phyloP scores from a whole-genome alignment of 1,139 yeast genomes.

The Yamadazyma kanchanaburiensis region DNA sequence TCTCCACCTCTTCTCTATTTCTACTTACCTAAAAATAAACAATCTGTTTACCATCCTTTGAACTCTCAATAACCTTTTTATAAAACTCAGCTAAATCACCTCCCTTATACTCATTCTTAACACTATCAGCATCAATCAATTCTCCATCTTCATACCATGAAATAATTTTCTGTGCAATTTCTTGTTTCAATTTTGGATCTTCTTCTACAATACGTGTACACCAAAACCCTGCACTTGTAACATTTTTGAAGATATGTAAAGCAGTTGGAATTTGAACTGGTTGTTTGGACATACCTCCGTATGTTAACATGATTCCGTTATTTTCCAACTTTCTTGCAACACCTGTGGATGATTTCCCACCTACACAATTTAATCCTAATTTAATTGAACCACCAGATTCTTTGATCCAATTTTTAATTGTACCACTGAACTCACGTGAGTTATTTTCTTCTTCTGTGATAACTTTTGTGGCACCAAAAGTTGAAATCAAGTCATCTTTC shows the following conservation, averaged over 20 bases:
- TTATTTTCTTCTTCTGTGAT: conserved; percentile 83
- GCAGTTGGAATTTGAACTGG: conserved; percentile 91
- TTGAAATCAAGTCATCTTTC: conserved; percentile 48
- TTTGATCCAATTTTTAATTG: conserved; percentile 60
- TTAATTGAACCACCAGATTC: conserved; percentile 56
- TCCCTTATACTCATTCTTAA: conserved; percentile 40
- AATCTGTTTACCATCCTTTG: conserved; percentile 43
- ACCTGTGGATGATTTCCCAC: conserved; percentile 80
- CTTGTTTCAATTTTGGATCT: conserved; percentile 59
- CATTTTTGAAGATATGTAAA: conserved; percentile 81
- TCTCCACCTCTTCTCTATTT: no score
- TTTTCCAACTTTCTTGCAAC: conserved; percentile 74
- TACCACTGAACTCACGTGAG: conserved; percentile 59
- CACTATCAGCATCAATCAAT: conserved; percentile 58
- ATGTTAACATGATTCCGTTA: conserved; percentile 75
- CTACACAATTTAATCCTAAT: conserved; percentile 88
- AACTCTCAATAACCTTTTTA: conserved; percentile 49
- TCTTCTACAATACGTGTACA: conserved; percentile 72
- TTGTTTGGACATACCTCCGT: conserved; percentile 97
- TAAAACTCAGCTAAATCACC: conserved; percentile 51
- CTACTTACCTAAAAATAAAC: no score
- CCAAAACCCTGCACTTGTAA: conserved; percentile 92
- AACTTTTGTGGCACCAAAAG: conserved; percentile 78
- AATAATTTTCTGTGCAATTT: conserved; percentile 59
- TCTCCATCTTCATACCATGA: conserved; percentile 64